Conservation (phyloP, 2,329 filamentous ascomycete genomes). For the Onygena corvina region DNA sequence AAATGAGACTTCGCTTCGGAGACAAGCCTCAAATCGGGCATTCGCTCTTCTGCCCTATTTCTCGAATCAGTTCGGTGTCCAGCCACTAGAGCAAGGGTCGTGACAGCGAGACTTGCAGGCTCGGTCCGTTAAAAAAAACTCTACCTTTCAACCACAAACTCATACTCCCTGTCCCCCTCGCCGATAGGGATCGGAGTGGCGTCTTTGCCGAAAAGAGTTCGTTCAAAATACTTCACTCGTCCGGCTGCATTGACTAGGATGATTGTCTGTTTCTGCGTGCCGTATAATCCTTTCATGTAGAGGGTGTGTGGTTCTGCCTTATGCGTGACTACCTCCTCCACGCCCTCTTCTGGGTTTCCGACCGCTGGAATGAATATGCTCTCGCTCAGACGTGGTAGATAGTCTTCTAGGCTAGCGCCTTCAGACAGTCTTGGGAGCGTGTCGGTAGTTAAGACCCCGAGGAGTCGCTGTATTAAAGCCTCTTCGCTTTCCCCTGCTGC, state of each 20-base stretch:
- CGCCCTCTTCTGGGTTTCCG: conserved; percentile 35
- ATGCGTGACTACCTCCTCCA: conserved; percentile 13
- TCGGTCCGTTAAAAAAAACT: too few species aligned
- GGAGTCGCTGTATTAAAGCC: conserved; percentile 40
- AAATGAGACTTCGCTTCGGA: background rate
- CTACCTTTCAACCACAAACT: conserved; percentile 23
- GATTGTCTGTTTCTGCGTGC: conserved; percentile 53
- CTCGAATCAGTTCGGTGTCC: background rate
- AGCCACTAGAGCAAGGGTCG: background rate
- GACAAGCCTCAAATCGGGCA: too few species aligned
- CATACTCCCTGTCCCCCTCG: conserved; percentile 36
- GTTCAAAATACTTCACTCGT: conserved; percentile 49
- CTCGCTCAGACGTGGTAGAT: conserved; percentile 44
- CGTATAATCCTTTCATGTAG: conserved; percentile 43
- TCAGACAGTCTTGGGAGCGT: conserved; percentile 42
- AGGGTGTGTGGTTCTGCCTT: conserved; percentile 18
- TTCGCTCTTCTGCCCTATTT: background rate
- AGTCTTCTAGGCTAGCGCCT: conserved; percentile 43
- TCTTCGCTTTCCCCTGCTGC: conserved; percentile 35
- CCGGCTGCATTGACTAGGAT: conserved; percentile 46
- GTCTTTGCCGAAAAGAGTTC: conserved; percentile 47
- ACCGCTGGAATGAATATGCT: conserved; percentile 51
- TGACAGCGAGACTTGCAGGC: background rate
- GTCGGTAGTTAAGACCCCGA: conserved; percentile 43
- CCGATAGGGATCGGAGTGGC: conserved; percentile 37